phyloP scores from a whole-genome alignment of 2,329 filamentous ascomycete species.

The Trichophaea hybrida region DNA sequence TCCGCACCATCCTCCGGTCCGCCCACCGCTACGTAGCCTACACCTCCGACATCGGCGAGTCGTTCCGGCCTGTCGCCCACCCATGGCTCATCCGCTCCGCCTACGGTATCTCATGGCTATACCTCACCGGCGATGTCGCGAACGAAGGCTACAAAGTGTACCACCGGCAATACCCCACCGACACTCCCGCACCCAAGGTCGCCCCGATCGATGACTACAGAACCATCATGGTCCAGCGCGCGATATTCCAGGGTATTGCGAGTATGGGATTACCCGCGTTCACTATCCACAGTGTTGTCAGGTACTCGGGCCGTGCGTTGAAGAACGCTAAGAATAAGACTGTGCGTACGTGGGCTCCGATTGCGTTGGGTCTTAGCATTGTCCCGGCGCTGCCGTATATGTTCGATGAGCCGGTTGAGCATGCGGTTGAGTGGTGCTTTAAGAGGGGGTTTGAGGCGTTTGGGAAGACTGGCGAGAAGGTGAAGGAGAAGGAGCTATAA shows the following conservation, averaged over 20 bases:
- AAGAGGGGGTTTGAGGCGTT: constrained; percentile 44
- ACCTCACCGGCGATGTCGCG: constrained; percentile 75
- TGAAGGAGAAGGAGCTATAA: constrained; percentile 3
- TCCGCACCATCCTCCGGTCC: constrained; percentile 74
- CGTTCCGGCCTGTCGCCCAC: constrained; percentile 83
- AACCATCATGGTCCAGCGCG: constrained; percentile 79
- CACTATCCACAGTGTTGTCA: constrained; percentile 84
- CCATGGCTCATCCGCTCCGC: constrained; percentile 66
- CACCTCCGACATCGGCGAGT: constrained; percentile 69
- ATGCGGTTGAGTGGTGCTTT: constrained; percentile 80
- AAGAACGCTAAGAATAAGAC: constrained; percentile 64
- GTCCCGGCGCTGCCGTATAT: constrained; percentile 73
- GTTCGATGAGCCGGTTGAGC: constrained; percentile 86
- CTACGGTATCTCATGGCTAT: constrained; percentile 83
- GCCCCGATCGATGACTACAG: constrained; percentile 77
- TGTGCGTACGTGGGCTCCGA: constrained; percentile 74
- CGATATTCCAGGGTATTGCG: constrained; percentile 71
- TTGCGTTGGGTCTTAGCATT: constrained; percentile 62
- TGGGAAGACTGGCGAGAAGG: neutral
- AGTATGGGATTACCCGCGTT: constrained; percentile 90
- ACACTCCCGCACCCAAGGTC: constrained; percentile 31
- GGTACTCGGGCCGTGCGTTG: constrained; percentile 74
- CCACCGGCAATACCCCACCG: constrained; percentile 32
- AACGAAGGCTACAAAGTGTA: constrained; percentile 96
- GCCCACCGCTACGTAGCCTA: constrained; percentile 96